These are phyloP conservation scores for Cucurbita pepo DNA, from an alignment of 306 rosid species.

Conservation along the genomic window DNA sequence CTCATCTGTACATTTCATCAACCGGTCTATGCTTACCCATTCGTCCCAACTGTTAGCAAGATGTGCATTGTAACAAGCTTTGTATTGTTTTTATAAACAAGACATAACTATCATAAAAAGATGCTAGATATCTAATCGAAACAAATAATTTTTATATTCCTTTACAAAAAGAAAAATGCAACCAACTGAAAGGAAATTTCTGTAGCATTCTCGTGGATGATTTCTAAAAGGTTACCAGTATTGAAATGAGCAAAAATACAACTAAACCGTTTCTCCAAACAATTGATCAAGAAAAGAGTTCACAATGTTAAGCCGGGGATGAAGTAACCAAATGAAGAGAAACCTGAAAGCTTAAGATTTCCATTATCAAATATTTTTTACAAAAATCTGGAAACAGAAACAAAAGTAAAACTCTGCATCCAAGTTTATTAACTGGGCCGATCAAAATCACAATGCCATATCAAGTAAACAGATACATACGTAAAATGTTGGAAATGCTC, in stretches of 20 bases:
- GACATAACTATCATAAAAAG: constrained; percentile 27
- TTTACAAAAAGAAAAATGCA: not conserved
- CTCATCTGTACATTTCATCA: constrained; percentile 64
- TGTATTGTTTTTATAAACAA: constrained; percentile 35
- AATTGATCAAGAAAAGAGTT: not conserved
- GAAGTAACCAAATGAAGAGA: not conserved
- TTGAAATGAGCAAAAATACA: not conserved
- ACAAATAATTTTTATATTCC: not conserved
- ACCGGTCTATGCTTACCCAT: constrained; percentile 72
- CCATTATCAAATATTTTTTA: not conserved
- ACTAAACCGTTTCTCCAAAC: not conserved
- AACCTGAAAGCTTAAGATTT: not conserved
- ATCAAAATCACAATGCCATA: not conserved
- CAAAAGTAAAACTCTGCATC: not conserved
- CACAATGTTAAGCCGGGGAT: not conserved
- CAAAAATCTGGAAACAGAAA: not conserved
- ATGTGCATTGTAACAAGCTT: constrained; percentile 50
- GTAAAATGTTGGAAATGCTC: not conserved
- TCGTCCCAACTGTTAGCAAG: constrained; percentile 98
- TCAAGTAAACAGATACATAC: not conserved
- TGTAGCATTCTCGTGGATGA: not conserved
- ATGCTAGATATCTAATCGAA: constrained; percentile 4
- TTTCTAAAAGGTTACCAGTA: not conserved
- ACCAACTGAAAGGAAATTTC: not conserved
- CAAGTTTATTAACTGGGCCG: not conserved